phyloP scores from a whole-genome alignment of 371 early-diverging fungal genomes.

The Mucor sp. region DNA sequence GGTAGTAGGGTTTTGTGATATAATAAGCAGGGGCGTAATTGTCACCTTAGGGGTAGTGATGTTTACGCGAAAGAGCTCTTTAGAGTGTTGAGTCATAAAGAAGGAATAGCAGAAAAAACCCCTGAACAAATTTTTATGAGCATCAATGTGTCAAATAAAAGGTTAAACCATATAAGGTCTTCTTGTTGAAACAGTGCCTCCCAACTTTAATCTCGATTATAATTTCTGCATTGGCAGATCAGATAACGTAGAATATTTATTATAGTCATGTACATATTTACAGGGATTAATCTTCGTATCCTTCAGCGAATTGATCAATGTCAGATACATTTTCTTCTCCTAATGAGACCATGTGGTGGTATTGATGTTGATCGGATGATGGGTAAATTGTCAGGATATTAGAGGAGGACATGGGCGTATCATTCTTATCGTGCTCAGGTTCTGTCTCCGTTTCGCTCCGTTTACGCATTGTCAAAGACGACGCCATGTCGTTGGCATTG shows the following conservation, averaged over 20 bases:
- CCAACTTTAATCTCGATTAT: background rate
- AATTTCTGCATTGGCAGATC: background rate
- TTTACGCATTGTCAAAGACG: background rate
- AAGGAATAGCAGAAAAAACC: too few relatives aligned
- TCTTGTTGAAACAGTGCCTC: too few relatives aligned
- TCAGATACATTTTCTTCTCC: constrained; percentile 29
- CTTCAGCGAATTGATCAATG: constrained; percentile 39
- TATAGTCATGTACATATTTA: background rate
- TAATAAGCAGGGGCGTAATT: too few relatives aligned
- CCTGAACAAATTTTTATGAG: too few relatives aligned
- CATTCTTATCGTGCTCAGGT: background rate
- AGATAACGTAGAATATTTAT: background rate
- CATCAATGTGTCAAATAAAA: too few relatives aligned
- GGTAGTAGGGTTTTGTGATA: too few relatives aligned
- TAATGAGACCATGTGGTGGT: background rate
- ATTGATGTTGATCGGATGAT: background rate
- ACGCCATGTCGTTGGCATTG: background rate
- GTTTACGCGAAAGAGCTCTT: too few relatives aligned
- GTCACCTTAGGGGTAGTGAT: too few relatives aligned
- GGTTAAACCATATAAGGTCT: too few relatives aligned
- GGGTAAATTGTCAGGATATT: background rate
- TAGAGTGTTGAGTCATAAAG: too few relatives aligned
- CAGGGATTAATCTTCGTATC: constrained; percentile 23
- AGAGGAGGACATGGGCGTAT: background rate
- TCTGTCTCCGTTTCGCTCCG: background rate